Conservation (phyloP, 2,329 filamentous ascomycete species). For the Sphaerulina populicola region DNA sequence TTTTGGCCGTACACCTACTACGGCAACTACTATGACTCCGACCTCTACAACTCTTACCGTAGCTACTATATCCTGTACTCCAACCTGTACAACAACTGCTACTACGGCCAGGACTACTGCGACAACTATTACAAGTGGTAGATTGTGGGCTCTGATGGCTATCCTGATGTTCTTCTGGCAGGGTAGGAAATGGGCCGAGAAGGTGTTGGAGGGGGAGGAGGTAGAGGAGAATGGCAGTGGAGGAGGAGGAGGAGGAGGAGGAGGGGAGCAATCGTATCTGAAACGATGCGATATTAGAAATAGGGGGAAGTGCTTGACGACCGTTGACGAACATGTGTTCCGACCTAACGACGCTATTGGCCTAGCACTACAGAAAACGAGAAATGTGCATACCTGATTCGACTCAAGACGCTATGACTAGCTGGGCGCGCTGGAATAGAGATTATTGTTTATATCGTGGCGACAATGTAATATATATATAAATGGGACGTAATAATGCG, state of each 20-base stretch:
- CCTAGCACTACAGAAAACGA: not conserved
- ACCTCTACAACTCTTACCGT: not conserved
- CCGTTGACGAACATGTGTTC: not conserved
- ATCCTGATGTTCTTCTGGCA: not conserved
- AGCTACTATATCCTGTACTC: not conserved
- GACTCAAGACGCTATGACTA: too few relatives aligned
- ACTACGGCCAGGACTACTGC: not conserved
- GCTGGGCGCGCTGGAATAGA: too few relatives aligned
- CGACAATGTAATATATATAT: too few relatives aligned
- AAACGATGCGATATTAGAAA: not conserved
- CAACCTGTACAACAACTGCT: not conserved
- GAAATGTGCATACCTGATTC: not conserved
- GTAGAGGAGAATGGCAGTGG: not conserved
- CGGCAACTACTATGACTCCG: not conserved
- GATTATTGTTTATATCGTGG: too few relatives aligned
- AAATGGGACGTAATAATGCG: too few relatives aligned
- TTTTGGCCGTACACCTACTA: not conserved
- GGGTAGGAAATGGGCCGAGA: not conserved
- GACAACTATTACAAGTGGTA: not conserved
- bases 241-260: not conserved
- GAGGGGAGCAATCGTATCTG: not conserved
- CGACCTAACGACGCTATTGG: conserved; percentile 4
- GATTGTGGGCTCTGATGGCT: not conserved
- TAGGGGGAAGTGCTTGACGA: not conserved
- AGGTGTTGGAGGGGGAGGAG: not conserved